Conservation (phyloP, 495 filamentous ascomycete species). For the Aspergillus ellipticus region DNA sequence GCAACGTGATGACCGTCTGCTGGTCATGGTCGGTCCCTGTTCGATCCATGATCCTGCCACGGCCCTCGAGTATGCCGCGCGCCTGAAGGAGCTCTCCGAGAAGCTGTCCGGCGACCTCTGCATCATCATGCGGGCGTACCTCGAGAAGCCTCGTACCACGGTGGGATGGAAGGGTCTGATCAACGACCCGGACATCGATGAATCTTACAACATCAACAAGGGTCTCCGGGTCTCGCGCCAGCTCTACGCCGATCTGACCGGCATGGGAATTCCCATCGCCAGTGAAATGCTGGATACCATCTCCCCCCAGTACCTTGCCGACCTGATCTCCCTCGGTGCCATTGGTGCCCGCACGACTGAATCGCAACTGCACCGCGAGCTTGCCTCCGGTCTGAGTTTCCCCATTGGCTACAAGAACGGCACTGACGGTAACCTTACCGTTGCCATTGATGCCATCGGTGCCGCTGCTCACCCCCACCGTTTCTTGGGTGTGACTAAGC, state of each 20-base stretch:
- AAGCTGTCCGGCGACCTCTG: conserved; percentile 78
- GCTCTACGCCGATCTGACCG: conserved; percentile 87
- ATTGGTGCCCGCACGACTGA: conserved; percentile 98
- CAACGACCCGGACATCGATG: conserved; percentile 97
- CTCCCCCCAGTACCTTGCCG: conserved; percentile 92
- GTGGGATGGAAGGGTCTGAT: conserved; percentile 99
- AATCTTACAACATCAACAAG: conserved; percentile 99
- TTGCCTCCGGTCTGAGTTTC: conserved; percentile 96
- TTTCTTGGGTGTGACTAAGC: conserved; percentile 99
- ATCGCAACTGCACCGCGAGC: conserved; percentile 89
- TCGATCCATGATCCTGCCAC: conserved; percentile 91
- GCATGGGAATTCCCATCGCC: conserved; percentile 85
- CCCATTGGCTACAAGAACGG: conserved; percentile 99
- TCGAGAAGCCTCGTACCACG: conserved; percentile 98
- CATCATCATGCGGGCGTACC: conserved; percentile 97
- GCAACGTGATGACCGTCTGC: conserved; percentile 74
- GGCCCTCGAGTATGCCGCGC: conserved; percentile 80
- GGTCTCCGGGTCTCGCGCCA: conserved; percentile 82
- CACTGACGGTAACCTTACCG: conserved; percentile 87
- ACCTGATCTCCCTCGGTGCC: conserved; percentile 90
- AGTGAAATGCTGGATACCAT: conserved; percentile 98
- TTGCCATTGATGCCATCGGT: conserved; percentile 96
- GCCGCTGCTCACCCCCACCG: conserved; percentile 87
- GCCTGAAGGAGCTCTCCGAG: conserved; percentile 68
- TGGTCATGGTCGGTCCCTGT: conserved; percentile 93